Evolutionary conservation across 2,329 filamentous ascomycete species (phyloP).

Genomic region (Alternaria sp.): DNA sequence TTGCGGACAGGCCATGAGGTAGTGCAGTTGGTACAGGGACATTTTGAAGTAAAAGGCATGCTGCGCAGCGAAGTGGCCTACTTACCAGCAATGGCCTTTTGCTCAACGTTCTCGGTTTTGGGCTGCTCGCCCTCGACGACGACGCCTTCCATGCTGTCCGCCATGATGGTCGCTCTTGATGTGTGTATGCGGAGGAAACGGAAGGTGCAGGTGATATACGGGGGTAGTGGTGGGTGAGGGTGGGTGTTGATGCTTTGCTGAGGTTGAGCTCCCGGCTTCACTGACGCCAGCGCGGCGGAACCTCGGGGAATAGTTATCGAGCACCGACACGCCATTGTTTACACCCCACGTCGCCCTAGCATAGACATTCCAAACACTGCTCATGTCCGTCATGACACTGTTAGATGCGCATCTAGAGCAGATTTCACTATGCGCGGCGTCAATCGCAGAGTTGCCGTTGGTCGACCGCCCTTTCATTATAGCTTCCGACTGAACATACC

Average conservation of each 20-base stretch:
- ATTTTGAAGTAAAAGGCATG: constrained; percentile 35
- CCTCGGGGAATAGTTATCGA: constrained; percentile 27
- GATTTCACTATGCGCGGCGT: constrained; percentile 59
- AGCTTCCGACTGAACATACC: constrained; percentile 29
- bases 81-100: constrained; percentile 53
- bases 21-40: constrained; percentile 36
- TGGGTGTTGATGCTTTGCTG: constrained; percentile 35
- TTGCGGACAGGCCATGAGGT: constrained; percentile 30
- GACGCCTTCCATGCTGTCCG: constrained; percentile 61
- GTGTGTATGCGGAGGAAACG: constrained; percentile 13
- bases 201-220: constrained; percentile 28
- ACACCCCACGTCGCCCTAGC: constrained; percentile 24
- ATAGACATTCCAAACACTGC: background rate
- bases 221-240: constrained; percentile 16
- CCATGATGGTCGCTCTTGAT: constrained; percentile 51
- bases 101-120: constrained; percentile 52
- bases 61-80: constrained; percentile 15
- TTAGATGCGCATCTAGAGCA: constrained; percentile 61
- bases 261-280: constrained; percentile 28
- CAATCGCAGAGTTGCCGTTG: constrained; percentile 58
- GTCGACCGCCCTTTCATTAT: constrained; percentile 21
- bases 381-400: constrained; percentile 50
- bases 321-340: constrained; percentile 27
- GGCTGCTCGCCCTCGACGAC: constrained; percentile 54
- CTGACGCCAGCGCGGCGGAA: constrained; percentile 26